Evolutionary conservation across 108 stramenopile species (phyloP).

Genomic region (Skeletonema costatum): DNA sequence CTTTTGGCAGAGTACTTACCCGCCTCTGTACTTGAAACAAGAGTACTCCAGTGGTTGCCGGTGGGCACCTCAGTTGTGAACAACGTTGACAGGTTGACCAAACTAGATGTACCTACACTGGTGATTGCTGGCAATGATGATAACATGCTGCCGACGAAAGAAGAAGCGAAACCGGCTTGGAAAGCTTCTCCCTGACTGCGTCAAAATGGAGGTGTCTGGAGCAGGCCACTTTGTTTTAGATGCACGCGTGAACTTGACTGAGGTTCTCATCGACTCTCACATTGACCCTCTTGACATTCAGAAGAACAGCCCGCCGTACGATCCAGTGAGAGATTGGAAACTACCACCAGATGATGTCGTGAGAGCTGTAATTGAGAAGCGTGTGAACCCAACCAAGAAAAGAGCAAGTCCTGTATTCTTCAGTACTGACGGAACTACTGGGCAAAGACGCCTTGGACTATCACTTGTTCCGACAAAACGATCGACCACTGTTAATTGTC

Average conservation of each 20-base stretch:
- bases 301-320: conserved; percentile 50
- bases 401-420: conserved; percentile 77
- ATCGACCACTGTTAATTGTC: conserved; percentile 82
- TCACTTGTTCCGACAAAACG: conserved; percentile 55
- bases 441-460: conserved; percentile 66
- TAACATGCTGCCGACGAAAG: conserved; percentile 70
- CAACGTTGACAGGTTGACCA: conserved; percentile 47
- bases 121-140: conserved; percentile 79
- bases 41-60: conserved; percentile 77
- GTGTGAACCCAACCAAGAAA: conserved; percentile 64
- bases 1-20: conserved; percentile 67
- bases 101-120: conserved; percentile 69
- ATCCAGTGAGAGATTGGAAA: conserved; percentile 80
- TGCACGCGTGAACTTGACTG: conserved; percentile 81
- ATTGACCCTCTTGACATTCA: conserved; percentile 63
- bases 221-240: conserved; percentile 86
- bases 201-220: conserved; percentile 58
- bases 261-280: conserved; percentile 76
- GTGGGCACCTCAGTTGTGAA: conserved; percentile 68
- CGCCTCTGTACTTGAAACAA: conserved; percentile 58
- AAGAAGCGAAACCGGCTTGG: conserved; percentile 66
- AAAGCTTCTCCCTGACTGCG: conserved; percentile 60
- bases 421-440: conserved; percentile 68
- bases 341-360: conserved; percentile 63
- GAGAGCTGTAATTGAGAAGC: conserved; percentile 45